Evolutionary conservation across 306 rosid species (phyloP).

Genomic region (Calophaca sinica): DNA sequence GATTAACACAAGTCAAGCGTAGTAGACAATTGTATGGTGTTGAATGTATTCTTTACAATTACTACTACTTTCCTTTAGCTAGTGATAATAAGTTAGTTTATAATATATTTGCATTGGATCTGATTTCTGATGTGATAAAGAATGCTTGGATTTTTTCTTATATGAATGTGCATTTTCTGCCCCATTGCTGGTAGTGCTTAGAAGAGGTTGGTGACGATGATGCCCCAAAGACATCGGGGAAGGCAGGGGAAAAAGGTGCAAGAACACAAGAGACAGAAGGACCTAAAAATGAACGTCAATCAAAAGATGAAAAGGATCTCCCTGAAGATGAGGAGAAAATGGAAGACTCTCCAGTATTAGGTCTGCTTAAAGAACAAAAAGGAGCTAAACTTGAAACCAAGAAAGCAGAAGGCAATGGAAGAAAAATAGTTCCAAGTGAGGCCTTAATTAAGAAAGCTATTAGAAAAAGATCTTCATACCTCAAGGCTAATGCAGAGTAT

Average conservation of each 20-base stretch:
- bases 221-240: constrained; percentile 61
- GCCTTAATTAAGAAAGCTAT: constrained; percentile 74
- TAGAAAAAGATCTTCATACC: constrained; percentile 68
- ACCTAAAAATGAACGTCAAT: constrained; percentile 53
- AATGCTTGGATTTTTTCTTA: constrained; percentile 14
- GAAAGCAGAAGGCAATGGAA: constrained; percentile 56
- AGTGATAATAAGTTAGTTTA: constrained; percentile 14
- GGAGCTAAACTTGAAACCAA: constrained; percentile 50
- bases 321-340: constrained; percentile 67
- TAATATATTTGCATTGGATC: constrained; percentile 4
- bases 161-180: constrained; percentile 31
- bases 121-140: constrained; percentile 21
- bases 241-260: constrained; percentile 56
- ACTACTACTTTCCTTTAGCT: too few relatives aligned
- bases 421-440: constrained; percentile 66
- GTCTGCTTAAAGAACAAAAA: constrained; percentile 66
- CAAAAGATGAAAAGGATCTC: constrained; percentile 58
- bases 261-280: constrained; percentile 55
- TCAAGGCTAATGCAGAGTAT: constrained; percentile 89
- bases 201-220: constrained; percentile 67
- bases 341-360: constrained; percentile 84
- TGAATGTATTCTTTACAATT: constrained; percentile 13
- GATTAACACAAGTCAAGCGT: neutral
- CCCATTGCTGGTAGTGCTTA: constrained; percentile 63
- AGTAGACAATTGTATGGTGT: constrained; percentile 29